Conservation (phyloP, 495 filamentous ascomycete genomes). For the Penicillium soppii region DNA sequence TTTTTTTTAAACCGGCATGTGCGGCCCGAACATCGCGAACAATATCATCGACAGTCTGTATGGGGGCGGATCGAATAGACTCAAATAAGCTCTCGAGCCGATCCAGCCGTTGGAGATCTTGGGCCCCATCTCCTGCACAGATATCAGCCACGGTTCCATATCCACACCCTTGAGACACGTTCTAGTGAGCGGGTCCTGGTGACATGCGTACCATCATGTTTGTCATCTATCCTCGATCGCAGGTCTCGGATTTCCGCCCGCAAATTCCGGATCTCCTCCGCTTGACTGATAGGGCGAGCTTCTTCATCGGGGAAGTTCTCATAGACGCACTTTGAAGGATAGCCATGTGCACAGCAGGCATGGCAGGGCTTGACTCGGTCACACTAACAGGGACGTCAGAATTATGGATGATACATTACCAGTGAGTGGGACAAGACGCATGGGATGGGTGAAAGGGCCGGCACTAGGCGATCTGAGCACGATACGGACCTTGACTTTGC, state of each 20-base stretch:
- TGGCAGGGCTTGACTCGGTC: conserved; percentile 48
- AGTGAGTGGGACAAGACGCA: conserved; percentile 20
- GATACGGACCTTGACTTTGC: conserved; percentile 46
- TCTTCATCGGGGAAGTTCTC: conserved; percentile 37
- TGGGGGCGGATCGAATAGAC: conserved; percentile 40
- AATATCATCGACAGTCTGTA: conserved; percentile 32
- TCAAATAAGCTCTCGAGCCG: conserved; percentile 41
- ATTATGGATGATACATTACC: background rate
- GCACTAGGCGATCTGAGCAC: conserved; percentile 27
- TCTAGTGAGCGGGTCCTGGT: background rate
- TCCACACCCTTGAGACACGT: background rate
- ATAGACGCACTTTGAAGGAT: conserved; percentile 46
- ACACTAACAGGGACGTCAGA: conserved; percentile 33
- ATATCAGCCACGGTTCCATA: background rate
- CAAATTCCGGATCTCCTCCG: conserved; percentile 44
- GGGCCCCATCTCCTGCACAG: conserved; percentile 22
- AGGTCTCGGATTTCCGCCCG: conserved; percentile 40
- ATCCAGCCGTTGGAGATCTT: conserved; percentile 28
- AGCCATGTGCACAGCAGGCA: conserved; percentile 48
- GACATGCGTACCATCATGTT: conserved; percentile 26
- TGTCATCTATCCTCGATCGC: conserved; percentile 25
- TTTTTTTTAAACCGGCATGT: conserved; percentile 20
- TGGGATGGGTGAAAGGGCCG: conserved; percentile 16
- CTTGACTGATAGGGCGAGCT: conserved; percentile 39
- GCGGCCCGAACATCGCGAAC: conserved; percentile 34